These are phyloP conservation scores for Trametes cubensis DNA, from an alignment of 768 basidiomycete species.

Conservation along the genomic window DNA sequence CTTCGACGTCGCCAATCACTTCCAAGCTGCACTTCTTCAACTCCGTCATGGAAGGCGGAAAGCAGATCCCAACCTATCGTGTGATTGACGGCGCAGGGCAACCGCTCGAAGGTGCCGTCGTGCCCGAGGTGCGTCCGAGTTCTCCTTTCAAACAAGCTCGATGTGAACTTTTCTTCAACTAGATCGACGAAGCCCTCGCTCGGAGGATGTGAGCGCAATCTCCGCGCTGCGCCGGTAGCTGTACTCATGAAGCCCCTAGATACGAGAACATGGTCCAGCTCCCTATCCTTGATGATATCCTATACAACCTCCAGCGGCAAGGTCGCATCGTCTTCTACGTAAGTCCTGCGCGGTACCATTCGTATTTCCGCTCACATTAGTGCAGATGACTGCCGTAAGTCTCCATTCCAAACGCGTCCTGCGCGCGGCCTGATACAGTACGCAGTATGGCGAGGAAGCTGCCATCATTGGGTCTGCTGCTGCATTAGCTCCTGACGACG, in stretches of 20 bases:
- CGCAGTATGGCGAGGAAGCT: conserved; percentile 87
- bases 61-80: conserved; percentile 82
- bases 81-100: conserved; percentile 81
- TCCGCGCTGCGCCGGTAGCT: neutral
- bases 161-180: neutral
- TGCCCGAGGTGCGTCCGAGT: conserved; percentile 64
- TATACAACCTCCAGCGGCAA: conserved; percentile 92
- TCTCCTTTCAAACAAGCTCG: neutral
- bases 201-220: conserved; percentile 54
- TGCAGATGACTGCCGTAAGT: conserved; percentile 81
- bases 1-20: conserved; percentile 62
- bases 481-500: conserved; percentile 78
- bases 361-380: neutral
- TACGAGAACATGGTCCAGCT: conserved; percentile 81
- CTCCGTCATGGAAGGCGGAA: conserved; percentile 60
- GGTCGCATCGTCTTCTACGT: conserved; percentile 93
- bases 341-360: conserved; percentile 33
- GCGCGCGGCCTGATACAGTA: neutral
- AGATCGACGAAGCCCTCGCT: conserved; percentile 74
- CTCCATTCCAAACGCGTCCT: neutral
- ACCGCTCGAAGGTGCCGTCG: conserved; percentile 68
- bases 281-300: conserved; percentile 82
- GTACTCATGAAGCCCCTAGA: conserved; percentile 35
- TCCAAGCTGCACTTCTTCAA: conserved; percentile 80
- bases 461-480: conserved; percentile 89